These are phyloP conservation scores for Coemansia sp. DNA, from an alignment of 192 early-diverging fungal genomes.

Conservation along the genomic window DNA sequence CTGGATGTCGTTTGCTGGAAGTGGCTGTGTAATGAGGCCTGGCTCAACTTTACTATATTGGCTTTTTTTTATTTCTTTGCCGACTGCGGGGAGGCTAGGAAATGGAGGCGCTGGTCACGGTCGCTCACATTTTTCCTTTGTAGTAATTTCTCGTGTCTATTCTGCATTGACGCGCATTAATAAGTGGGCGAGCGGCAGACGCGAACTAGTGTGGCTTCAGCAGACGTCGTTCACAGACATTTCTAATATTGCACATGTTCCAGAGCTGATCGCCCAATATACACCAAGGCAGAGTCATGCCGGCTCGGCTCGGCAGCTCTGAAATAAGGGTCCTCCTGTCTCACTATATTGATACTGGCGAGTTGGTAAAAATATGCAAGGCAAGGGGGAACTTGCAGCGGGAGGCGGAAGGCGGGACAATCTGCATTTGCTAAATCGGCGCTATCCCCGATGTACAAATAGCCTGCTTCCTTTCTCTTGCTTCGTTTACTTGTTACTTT, in stretches of 20 bases:
- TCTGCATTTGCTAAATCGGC: no score
- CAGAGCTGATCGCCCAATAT: constrained; percentile 3
- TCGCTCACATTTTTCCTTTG: background rate
- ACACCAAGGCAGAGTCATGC: background rate
- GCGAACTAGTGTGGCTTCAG: background rate
- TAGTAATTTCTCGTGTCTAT: background rate
- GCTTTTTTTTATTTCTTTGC: background rate
- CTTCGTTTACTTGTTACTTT: background rate
- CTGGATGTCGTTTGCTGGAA: background rate
- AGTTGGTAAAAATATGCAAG: no score
- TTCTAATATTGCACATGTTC: constrained; percentile 6
- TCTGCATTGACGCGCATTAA: constrained; percentile 5
- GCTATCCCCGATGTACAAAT: no score
- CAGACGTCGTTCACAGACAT: background rate
- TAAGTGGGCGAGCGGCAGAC: background rate
- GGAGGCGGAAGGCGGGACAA: no score
- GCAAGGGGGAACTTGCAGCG: no score
- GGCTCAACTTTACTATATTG: background rate
- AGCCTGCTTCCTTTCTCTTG: background rate
- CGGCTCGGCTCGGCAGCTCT: background rate
- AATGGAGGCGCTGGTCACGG: constrained; percentile 1
- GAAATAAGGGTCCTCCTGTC: no score
- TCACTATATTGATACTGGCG: no score
- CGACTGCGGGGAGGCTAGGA: background rate
- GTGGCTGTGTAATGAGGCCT: background rate